Percentiles rank a stretch among this genome's conserved stretches.
These are phyloP conservation scores for Conticribra weissflogii DNA, from an alignment of 108 stramenopile genomes.

Conservation along the genomic window DNA sequence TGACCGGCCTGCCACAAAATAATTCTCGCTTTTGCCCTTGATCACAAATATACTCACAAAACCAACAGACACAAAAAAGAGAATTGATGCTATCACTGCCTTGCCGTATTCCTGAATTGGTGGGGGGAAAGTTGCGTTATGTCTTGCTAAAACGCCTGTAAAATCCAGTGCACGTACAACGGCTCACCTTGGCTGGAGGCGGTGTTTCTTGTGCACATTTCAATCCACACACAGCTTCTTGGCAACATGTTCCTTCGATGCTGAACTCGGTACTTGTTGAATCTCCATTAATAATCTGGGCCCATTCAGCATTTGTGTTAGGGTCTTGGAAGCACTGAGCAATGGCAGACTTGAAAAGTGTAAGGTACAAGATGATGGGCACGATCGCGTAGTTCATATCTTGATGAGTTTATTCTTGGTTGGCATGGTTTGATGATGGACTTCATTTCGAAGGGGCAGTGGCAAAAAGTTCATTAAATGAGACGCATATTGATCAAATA, in stretches of 20 bases:
- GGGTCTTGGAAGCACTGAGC: slow-evolving; percentile 22
- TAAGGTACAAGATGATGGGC: not conserved
- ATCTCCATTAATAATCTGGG: slow-evolving; percentile 18
- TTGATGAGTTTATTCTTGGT: too few relatives aligned
- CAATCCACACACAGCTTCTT: slow-evolving; percentile 54
- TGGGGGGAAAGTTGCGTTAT: too few relatives aligned
- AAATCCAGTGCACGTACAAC: too few relatives aligned
- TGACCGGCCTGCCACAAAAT: slow-evolving; percentile 80
- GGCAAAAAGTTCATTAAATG: too few relatives aligned
- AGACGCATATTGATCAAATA: too few relatives aligned
- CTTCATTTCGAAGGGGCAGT: too few relatives aligned
- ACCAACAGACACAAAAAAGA: slow-evolving; percentile 59
- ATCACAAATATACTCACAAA: slow-evolving; percentile 55
- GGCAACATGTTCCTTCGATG: slow-evolving; percentile 57
- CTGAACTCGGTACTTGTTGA: slow-evolving; percentile 20
- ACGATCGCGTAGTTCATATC: too few relatives aligned
- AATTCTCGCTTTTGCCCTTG: slow-evolving; percentile 71
- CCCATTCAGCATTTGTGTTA: slow-evolving; percentile 15
- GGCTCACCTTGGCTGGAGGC: slow-evolving; percentile 43
- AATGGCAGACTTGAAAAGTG: not conserved
- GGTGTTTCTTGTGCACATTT: slow-evolving; percentile 55
- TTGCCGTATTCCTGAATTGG: slow-evolving; percentile 62
- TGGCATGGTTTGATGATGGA: too few relatives aligned
- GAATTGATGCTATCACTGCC: slow-evolving; percentile 55
- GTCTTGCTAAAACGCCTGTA: too few relatives aligned